Conservation (phyloP, 306 rosid genomes). For the Phaseolus lunatus region DNA sequence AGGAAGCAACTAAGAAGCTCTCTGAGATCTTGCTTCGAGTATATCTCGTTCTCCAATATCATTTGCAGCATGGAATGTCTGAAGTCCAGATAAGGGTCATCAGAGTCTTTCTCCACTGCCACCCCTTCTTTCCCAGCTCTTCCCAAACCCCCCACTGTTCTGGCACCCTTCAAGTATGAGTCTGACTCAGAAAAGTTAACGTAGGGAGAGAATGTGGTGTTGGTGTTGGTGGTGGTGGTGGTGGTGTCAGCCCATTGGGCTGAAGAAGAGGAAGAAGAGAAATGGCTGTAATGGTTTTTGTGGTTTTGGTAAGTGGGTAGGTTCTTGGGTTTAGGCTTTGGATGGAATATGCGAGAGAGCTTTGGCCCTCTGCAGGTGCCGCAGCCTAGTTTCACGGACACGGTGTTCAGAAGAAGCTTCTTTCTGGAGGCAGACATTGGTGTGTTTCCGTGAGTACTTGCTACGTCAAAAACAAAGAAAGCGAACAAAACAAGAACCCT, state of each 20-base stretch:
- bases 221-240: slow-evolving; percentile 47
- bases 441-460: slow-evolving; percentile 2
- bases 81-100: slow-evolving; percentile 91
- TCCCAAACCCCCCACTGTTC: slow-evolving; percentile 63
- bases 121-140: slow-evolving; percentile 74
- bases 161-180: slow-evolving; percentile 18
- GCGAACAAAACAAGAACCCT: background rate
- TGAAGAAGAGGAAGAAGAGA: slow-evolving; percentile 38
- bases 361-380: slow-evolving; percentile 73
- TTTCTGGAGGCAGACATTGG: slow-evolving; percentile 69
- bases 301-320: slow-evolving; percentile 51
- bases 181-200: slow-evolving; percentile 51
- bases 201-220: slow-evolving; percentile 56
- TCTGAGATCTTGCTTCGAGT: slow-evolving; percentile 76
- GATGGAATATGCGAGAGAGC: slow-evolving; percentile 58
- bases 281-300: slow-evolving; percentile 38
- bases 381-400: slow-evolving; percentile 74
- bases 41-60: slow-evolving; percentile 94
- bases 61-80: slow-evolving; percentile 91
- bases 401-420: slow-evolving; percentile 62
- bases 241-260: slow-evolving; percentile 40
- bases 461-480: background rate
- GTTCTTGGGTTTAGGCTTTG: slow-evolving; percentile 57
- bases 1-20: slow-evolving; percentile 85
- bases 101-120: slow-evolving; percentile 93